Conservation (phyloP, 2,329 filamentous ascomycete species). For the Beauveria medogensis region DNA sequence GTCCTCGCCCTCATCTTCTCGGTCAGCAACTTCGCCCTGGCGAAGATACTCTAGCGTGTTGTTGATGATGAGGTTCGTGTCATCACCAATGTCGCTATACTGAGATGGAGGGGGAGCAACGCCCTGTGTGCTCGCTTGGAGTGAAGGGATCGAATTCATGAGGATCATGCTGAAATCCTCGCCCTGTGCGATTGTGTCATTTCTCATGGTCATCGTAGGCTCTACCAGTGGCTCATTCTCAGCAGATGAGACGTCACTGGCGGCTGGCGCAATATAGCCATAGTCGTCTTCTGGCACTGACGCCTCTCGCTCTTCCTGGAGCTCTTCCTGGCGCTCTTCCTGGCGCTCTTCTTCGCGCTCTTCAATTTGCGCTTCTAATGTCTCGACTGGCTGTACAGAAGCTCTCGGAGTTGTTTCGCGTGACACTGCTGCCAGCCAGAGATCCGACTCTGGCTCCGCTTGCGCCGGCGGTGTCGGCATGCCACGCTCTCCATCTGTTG, state of each 20-base stretch:
- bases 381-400: constrained; percentile 13
- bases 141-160: constrained; percentile 44
- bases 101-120: constrained; percentile 23
- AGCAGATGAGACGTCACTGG: constrained; percentile 26
- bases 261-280: constrained; percentile 21
- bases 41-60: constrained; percentile 44
- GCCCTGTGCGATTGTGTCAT: constrained; percentile 38
- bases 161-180: constrained; percentile 55
- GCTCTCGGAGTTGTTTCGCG: constrained; percentile 30
- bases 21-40: constrained; percentile 19
- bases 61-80: constrained; percentile 49
- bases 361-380: neutral
- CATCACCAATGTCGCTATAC: constrained; percentile 43
- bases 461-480: constrained; percentile 15
- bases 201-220: constrained; percentile 15
- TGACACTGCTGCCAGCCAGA: constrained; percentile 37
- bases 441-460: constrained; percentile 32
- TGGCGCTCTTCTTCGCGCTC: neutral
- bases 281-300: constrained; percentile 18
- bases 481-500: neutral
- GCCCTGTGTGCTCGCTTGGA: constrained; percentile 33
- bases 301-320: neutral
- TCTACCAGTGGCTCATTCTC: constrained; percentile 21
- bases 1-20: constrained; percentile 13
- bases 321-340: neutral